Percentiles rank a stretch among this genome's conserved stretches.
Conservation (phyloP, 2,329 filamentous ascomycete species). For the Pseudogymnoascus sp. region DNA sequence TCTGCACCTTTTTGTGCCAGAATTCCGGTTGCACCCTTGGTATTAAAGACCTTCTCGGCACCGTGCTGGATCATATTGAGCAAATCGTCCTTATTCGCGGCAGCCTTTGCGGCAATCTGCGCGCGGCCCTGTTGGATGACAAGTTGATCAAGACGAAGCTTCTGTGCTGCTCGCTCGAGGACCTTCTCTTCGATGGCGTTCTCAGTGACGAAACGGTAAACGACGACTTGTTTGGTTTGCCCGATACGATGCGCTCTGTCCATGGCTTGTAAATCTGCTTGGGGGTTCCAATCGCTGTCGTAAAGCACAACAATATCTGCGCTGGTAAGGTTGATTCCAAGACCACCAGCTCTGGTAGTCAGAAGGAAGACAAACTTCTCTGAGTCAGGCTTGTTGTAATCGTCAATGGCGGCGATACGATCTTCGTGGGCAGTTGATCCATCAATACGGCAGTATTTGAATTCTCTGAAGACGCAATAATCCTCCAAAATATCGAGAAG, state of each 20-base stretch:
- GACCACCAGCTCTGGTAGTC: constrained; percentile 87
- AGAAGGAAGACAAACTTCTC: constrained; percentile 96
- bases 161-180: constrained; percentile 90
- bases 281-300: constrained; percentile 98
- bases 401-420: constrained; percentile 92
- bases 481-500: constrained; percentile 94
- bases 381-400: constrained; percentile 92
- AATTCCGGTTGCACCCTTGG: constrained; percentile 56
- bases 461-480: constrained; percentile 92
- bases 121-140: constrained; percentile 97
- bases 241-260: constrained; percentile 97
- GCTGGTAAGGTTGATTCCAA: constrained; percentile 92
- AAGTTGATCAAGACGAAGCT: constrained; percentile 88
- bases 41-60: constrained; percentile 86
- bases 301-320: constrained; percentile 95
- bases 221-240: constrained; percentile 94
- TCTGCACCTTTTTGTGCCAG: constrained; percentile 53
- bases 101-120: constrained; percentile 82
- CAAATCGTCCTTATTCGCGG: constrained; percentile 91
- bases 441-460: constrained; percentile 95
- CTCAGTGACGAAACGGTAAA: constrained; percentile 95
- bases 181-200: constrained; percentile 99
- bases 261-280: constrained; percentile 98
- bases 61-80: constrained; percentile 98
- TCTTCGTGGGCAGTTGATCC: constrained; percentile 95